Evolutionary conservation across 2,329 filamentous ascomycete genomes (phyloP), one percentile per base, ranked within the genome.

Genomic region (Septoria linicola): DNA sequence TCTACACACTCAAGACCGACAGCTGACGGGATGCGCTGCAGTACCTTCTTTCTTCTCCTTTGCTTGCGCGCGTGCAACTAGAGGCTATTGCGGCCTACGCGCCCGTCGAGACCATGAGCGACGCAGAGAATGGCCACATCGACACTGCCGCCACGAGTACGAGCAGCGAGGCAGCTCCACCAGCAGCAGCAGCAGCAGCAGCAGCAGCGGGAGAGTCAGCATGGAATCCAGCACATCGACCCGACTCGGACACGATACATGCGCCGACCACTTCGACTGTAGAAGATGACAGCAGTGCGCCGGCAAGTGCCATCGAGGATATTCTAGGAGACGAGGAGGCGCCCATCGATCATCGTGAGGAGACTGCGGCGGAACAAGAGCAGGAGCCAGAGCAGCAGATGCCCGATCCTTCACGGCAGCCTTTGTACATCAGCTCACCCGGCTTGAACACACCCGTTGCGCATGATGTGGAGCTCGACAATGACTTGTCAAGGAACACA

Each of bases 161-260:
- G 41, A 46, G 46, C 36, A 51, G 49, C 23, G 45, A 41, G 13
- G 34, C 42, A 14, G 21, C 27, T 19, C 35, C 27, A n/a, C n/a
- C n/a, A n/a, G n/a, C n/a, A n/a, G n/a, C n/a, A n/a, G n/a, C n/a
- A n/a, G n/a, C n/a, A n/a, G n/a, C n/a, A n/a, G n/a, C n/a, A n/a
- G n/a, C n/a, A n/a, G n/a, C n/a, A 25, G 41, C 42, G 21, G 51
- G 51, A 40, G 45, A 53, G 37, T 41, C 49, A 27, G 60, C 72
- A 47, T 82, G 80, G 80, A 78, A 82, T 70, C 79, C 80, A 37
- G 79, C 80, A 16, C 66, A 79, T 54, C 70, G 76, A 62, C 73
- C 57, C 19, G 53, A 60, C 41, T 50, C 53, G 17, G 35, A 54
- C 13, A 17, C 42, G 19, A 39, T 27, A 25, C 63, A 59, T 48